A percentile compares a stretch with the other conserved stretches of the same genome.
Conservation (phyloP, 148 eudicot genomes). For the Hydrangea macrophylla region DNA sequence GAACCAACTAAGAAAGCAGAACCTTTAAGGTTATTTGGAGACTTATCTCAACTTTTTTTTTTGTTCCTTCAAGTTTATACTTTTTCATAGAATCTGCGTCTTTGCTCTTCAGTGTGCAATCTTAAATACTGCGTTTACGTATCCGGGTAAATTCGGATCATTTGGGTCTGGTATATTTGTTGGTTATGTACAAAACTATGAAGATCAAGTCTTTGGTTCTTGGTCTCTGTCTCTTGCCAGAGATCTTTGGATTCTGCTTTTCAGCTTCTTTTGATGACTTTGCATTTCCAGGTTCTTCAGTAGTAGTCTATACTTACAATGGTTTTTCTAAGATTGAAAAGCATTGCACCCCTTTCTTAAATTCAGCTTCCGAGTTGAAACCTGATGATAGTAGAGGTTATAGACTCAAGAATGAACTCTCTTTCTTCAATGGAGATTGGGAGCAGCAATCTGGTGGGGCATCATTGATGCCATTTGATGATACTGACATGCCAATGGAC, state of each 20-base stretch:
- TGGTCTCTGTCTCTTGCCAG: not conserved
- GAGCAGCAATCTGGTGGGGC: slow-evolving; percentile 11
- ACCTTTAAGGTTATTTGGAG: no score
- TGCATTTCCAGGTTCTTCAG: not conserved
- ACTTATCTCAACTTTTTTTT: no score
- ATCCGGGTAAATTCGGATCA: not conserved
- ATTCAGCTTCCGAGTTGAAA: slow-evolving; percentile 3
- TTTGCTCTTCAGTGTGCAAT: not conserved
- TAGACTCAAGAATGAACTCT: slow-evolving; percentile 11
- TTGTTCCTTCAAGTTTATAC: not conserved
- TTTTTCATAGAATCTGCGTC: no score
- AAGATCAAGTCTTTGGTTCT: slow-evolving; percentile 1
- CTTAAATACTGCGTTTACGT: not conserved
- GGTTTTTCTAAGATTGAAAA: not conserved
- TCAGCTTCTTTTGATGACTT: not conserved
- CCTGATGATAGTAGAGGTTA: slow-evolving; percentile 3
- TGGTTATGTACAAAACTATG: not conserved
- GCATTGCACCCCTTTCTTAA: slow-evolving; percentile 3
- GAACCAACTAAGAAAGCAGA: not conserved
- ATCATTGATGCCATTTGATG: slow-evolving; percentile 13
- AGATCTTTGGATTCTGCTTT: not conserved
- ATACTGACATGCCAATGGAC: no score
- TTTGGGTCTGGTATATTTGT: not conserved
- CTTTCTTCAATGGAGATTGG: slow-evolving; percentile 25
- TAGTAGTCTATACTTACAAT: not conserved